phyloP scores from a whole-genome alignment of 495 filamentous ascomycete species.

The Cercophora samala region DNA sequence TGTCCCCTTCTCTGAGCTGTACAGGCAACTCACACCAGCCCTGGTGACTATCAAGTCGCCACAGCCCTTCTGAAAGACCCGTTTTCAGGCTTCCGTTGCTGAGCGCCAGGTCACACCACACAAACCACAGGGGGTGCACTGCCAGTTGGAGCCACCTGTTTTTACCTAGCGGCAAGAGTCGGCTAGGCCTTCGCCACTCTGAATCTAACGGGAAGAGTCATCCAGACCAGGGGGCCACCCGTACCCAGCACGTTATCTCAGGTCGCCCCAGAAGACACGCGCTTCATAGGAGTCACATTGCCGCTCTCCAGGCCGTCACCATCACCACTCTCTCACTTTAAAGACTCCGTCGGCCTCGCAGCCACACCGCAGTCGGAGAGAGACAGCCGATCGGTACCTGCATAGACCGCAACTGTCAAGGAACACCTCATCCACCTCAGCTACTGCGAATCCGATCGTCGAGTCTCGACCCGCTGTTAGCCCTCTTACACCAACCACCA shows the following conservation, averaged over 20 bases:
- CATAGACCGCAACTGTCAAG: constrained; percentile 12
- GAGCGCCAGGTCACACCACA: constrained; percentile 32
- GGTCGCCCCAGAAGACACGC: constrained; percentile 36
- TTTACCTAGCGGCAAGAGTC: constrained; percentile 40
- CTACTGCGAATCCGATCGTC: constrained; percentile 6
- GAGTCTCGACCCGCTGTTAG: constrained; percentile 13
- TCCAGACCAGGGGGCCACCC: constrained; percentile 37
- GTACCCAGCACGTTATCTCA: constrained; percentile 34
- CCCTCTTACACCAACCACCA: neutral
- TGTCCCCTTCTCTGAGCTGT: neutral
- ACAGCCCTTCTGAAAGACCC: constrained; percentile 29
- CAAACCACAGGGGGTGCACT: constrained; percentile 20
- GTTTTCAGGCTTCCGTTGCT: constrained; percentile 40
- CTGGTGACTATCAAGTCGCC: constrained; percentile 23
- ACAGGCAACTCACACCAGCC: neutral
- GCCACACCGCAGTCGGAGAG: constrained; percentile 12
- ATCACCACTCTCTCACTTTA: constrained; percentile 20
- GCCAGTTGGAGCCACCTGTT: constrained; percentile 49
- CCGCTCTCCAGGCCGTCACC: constrained; percentile 20
- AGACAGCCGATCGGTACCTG: constrained; percentile 13
- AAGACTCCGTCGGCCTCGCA: constrained; percentile 18
- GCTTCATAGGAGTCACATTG: constrained; percentile 39
- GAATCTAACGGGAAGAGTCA: constrained; percentile 44
- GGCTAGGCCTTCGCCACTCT: constrained; percentile 38
- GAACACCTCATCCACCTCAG: constrained; percentile 5